Evolutionary conservation across 1,284 basidiomycete genomes (phyloP), one percentile per base, ranked within the genome.

Genomic region (Puccinia novopanici): DNA sequence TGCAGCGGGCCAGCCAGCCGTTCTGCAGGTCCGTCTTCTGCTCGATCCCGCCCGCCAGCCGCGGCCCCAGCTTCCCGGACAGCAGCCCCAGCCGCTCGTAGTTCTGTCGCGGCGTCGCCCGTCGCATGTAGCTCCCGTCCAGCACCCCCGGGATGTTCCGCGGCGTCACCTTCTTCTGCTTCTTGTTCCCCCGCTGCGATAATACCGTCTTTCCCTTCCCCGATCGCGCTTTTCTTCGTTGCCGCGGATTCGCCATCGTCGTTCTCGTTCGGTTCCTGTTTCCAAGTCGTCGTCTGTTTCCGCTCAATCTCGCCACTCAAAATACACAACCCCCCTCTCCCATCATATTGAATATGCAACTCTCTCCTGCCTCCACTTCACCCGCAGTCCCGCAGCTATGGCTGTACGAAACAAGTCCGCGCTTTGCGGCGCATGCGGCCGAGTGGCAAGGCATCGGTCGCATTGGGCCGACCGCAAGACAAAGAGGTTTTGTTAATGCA

Each of bases 171-270:
- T 75, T 75, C 30, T 75, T 75, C 45, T 65, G 52, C 42, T 63
- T 75, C 12, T 37, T 24, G 48, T 75, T 61, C 27, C 30, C 57
- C 34, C 34, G 30, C 40, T 61, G 48, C 15, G 74, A 50, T 15
- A 65, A 9, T 65, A 15, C 65, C 15, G 59, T 59, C 52, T 75
- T 75, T 30, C 27, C 24, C n/a, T 65, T 27, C 10, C 40, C 45
- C 65, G 74, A 75, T 48, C 74, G 55, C 15, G 74, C 59, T 52
- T 75, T 75, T 30, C 74, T 17, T 75, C 55, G 24, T 75, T 75
- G 74, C 65, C 74, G 22, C 12, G 74, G 74, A 30, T 75, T 75
- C 3, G 74, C 74, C 74, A 75, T 75, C n/a, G n/a, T n/a, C n/a
- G n/a, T n/a, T n/a, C n/a, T n/a, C n/a, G n/a, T n/a, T n/a, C n/a